Evolutionary conservation across 2,329 filamentous ascomycete species (phyloP).

Genomic region (Cladosporium colombiae): DNA sequence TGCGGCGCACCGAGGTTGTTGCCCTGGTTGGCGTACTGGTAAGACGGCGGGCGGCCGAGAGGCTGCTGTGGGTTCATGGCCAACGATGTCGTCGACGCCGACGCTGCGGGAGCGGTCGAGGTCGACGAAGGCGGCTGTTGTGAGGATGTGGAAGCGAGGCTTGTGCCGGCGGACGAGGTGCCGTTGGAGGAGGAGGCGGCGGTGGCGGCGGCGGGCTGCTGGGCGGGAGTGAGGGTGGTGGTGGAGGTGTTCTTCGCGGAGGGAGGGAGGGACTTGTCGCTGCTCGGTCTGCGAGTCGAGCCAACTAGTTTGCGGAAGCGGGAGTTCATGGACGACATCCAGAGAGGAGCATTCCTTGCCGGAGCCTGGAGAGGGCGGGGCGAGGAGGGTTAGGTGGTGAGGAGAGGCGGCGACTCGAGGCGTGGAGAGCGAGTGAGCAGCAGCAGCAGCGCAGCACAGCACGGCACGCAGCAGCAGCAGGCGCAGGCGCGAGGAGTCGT

Average conservation of each 20-base stretch:
- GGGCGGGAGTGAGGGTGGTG: slow-evolving; percentile 38
- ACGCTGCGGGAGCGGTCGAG: slow-evolving; percentile 30
- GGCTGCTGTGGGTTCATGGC: slow-evolving; percentile 57
- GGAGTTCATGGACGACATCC: slow-evolving; percentile 78
- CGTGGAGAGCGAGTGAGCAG: background rate
- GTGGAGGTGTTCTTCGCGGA: slow-evolving; percentile 43
- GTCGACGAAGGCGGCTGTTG: slow-evolving; percentile 26
- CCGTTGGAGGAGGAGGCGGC: slow-evolving; percentile 31
- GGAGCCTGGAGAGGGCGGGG: slow-evolving; percentile 13
- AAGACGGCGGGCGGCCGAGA: slow-evolving; percentile 64
- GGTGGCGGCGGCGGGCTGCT: slow-evolving; percentile 35
- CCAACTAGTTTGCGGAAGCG: slow-evolving; percentile 79
- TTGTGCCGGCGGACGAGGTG: slow-evolving; percentile 39
- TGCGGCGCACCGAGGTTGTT: slow-evolving; percentile 39
- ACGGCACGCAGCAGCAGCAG: background rate
- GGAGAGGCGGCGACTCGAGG: background rate
- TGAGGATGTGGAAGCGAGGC: slow-evolving; percentile 39
- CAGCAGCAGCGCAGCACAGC: background rate
- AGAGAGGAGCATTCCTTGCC: slow-evolving; percentile 23
- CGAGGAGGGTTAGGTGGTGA: background rate
- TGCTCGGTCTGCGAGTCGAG: slow-evolving; percentile 72
- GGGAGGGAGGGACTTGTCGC: slow-evolving; percentile 59
- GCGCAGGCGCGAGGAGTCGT: background rate
- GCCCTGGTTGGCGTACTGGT: slow-evolving; percentile 55
- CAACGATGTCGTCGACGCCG: slow-evolving; percentile 52